Evolutionary conservation across 208 protist genomes (phyloP), one percentile per base, ranked within the genome.

Genomic region (Wallacemonas sp.): DNA sequence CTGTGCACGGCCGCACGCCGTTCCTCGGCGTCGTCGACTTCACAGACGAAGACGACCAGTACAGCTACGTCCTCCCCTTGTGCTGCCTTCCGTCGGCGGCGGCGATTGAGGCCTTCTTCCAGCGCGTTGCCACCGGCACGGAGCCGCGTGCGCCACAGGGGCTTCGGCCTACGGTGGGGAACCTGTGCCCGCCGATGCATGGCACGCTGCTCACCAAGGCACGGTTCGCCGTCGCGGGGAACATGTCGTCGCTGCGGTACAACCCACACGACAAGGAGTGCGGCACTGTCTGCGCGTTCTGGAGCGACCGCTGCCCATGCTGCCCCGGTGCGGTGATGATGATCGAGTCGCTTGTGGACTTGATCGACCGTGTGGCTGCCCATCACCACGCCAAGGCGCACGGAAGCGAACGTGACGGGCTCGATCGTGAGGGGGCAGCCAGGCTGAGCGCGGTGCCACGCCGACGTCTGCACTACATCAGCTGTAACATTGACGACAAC

Each of bases 401-500:
- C 60, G 42, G 36, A 8, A 4, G 32, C 0, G 19, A 41, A 6
- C 4, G 10, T 5, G 53, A 37, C 29, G 53, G 41, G 55, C 67
- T 45, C 61, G 41, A 65, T 22, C 33, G 48, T 27, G 61, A 22
- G 44, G 50, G 50, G 38, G 58, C 59, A 22, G 62, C 34, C 22
- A 12, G 1, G 3, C 6, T 44, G 0, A 1, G 37, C 24, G 21
- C 53, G 19, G 42, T 62, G 46, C 60, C 21, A 36, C 50, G 50
- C 30, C 50, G 65, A 13, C 27, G n/a, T 39, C 66, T 90, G 17
- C 71, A 50, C 22, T 90, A 79, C 59, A 41, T 87, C 10, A 60
- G 55, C 24, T 85, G 79, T 39, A 87, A 85, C 71, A 83, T 90
- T 55, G 83, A 90, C 64, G 71, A 85, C 38, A 90, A 90, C 64